Evolutionary conservation across 208 protist genomes (phyloP).

Genomic region (Eutreptiella sp.): DNA sequence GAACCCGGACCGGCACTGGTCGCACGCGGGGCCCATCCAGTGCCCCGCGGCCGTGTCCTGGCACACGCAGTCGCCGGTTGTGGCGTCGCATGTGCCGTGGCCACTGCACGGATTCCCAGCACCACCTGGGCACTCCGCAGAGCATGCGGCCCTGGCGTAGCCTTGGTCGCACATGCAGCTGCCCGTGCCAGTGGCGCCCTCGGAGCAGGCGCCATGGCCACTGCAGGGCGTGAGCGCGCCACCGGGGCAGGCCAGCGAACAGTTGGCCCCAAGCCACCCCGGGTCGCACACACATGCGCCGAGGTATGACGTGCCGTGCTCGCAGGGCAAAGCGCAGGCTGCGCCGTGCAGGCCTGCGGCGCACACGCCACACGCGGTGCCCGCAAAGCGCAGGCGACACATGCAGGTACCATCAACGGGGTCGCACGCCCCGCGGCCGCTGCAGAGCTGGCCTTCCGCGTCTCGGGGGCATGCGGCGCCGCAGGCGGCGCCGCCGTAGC

Average conservation of each 20-base stretch:
- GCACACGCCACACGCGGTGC: not conserved
- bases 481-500: not conserved
- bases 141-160: constrained; percentile 17
- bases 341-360: not conserved
- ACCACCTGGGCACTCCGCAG: constrained; percentile 14
- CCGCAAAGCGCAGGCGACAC: constrained; percentile 1
- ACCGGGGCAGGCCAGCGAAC: not conserved
- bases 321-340: not conserved
- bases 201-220: constrained; percentile 16
- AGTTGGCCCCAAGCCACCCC: constrained; percentile 12
- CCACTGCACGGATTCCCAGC: not conserved
- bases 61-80: not conserved
- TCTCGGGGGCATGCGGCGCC: not conserved
- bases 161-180: constrained; percentile 19
- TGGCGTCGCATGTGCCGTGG: not conserved
- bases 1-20: not conserved
- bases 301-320: not conserved
- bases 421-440: not conserved
- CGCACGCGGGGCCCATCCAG: not conserved
- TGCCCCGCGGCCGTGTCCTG: not conserved
- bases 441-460: too few species aligned
- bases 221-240: not conserved
- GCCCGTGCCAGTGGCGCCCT: constrained; percentile 17
- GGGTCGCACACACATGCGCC: not conserved
- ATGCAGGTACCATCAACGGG: not conserved